Percentiles rank a stretch among this genome's conserved stretches.
Conservation (phyloP, 257 asterid genomes). For the Osmanthus fragrans region DNA sequence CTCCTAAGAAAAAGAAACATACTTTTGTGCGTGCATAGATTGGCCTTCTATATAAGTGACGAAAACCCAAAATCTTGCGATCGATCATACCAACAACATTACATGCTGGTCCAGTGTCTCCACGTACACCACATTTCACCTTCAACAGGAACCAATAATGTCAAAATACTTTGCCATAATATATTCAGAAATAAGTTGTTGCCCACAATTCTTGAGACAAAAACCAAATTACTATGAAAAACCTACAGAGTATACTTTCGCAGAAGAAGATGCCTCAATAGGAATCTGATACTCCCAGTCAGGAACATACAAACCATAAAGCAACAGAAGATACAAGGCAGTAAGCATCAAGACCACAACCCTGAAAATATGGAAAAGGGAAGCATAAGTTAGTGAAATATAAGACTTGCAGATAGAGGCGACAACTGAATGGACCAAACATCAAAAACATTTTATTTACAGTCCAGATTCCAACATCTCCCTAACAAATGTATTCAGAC, state of each 20-base stretch:
- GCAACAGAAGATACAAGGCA: slow-evolving; percentile 43
- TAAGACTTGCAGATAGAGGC: not conserved
- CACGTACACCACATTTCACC: slow-evolving; percentile 66
- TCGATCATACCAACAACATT: slow-evolving; percentile 78
- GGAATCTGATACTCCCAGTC: slow-evolving; percentile 62
- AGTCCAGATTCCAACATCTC: not conserved
- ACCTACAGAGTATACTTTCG: slow-evolving; percentile 40
- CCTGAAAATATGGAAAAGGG: slow-evolving; percentile 38
- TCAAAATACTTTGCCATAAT: slow-evolving; percentile 2
- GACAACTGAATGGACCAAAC: not conserved
- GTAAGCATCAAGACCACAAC: slow-evolving; percentile 41
- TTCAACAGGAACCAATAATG: slow-evolving; percentile 30
- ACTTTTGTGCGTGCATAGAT: slow-evolving; percentile 57
- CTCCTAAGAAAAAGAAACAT: slow-evolving; percentile 5
- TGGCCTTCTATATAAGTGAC: slow-evolving; percentile 53
- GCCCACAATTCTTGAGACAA: not conserved
- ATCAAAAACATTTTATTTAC: not conserved
- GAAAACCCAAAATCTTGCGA: slow-evolving; percentile 60
- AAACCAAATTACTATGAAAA: slow-evolving; percentile 7
- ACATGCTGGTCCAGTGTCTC: slow-evolving; percentile 73
- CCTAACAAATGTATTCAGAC: not conserved
- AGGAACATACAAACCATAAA: slow-evolving; percentile 58
- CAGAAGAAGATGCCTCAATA: slow-evolving; percentile 32
- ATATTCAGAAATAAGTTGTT: not conserved
- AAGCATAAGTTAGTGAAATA: slow-evolving; percentile 4